Evolutionary conservation across 2,329 filamentous ascomycete genomes (phyloP).

Genomic region (Aspergillus puulaauensis): DNA sequence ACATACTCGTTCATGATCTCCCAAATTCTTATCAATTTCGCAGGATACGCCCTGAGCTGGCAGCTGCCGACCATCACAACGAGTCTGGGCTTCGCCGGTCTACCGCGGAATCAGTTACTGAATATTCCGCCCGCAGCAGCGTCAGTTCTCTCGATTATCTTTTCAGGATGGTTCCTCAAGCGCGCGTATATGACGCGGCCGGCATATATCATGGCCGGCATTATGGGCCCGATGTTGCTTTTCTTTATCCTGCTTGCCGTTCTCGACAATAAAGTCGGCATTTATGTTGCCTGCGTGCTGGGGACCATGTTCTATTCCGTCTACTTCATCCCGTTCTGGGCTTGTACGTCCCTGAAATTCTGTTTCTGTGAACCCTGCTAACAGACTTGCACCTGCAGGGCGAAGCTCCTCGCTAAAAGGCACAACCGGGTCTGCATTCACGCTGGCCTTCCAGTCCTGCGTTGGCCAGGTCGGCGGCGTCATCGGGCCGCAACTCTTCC

Average conservation of each 20-base stretch:
- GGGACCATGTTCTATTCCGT: constrained; percentile 16
- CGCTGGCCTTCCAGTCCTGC: constrained; percentile 13
- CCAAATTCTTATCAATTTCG: constrained; percentile 15
- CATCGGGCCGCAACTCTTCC: constrained; percentile 11
- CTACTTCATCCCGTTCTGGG: constrained; percentile 17
- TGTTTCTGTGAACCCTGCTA: background rate
- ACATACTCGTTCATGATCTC: constrained; percentile 17
- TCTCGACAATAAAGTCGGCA: constrained; percentile 5
- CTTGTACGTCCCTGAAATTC: constrained; percentile 7
- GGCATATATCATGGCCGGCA: constrained; percentile 11
- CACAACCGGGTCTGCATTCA: constrained; percentile 11
- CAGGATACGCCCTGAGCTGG: constrained; percentile 14
- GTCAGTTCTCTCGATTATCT: constrained; percentile 11
- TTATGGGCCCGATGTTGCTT: constrained; percentile 13
- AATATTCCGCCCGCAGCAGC: constrained; percentile 13
- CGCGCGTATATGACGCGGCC: constrained; percentile 12
- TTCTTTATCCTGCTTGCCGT: constrained; percentile 12
- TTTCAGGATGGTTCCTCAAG: constrained; percentile 14
- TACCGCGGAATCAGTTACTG: constrained; percentile 15
- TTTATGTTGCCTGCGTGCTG: constrained; percentile 14
- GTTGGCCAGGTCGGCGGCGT: constrained; percentile 15
- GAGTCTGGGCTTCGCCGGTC: constrained; percentile 13
- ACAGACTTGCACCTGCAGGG: too few species aligned
- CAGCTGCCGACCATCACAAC: constrained; percentile 16
- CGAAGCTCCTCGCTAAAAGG: constrained; percentile 10